Evolutionary conservation across 495 filamentous ascomycete genomes (phyloP).

Genomic region (Parathielavia hyrcaniae): DNA sequence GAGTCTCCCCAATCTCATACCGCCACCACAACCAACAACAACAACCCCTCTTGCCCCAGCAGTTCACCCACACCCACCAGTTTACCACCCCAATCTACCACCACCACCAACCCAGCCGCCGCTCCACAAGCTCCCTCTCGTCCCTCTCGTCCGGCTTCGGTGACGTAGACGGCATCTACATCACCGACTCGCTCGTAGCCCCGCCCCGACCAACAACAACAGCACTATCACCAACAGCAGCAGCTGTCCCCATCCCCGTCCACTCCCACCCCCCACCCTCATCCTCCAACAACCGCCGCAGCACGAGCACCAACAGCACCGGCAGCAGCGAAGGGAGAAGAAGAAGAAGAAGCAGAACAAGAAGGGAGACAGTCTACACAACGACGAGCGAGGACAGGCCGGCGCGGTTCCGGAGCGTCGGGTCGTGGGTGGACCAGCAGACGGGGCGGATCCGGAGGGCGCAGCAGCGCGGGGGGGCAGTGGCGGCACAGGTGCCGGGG

Average conservation of each 20-base stretch:
- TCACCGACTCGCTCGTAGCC: slow-evolving; percentile 18
- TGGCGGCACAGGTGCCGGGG: slow-evolving; percentile 23
- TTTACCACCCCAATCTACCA: slow-evolving; percentile 30
- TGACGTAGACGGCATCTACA: slow-evolving; percentile 42
- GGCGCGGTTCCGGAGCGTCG: slow-evolving; percentile 51
- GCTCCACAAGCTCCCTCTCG: slow-evolving; percentile 38
- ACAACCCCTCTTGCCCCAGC: slow-evolving; percentile 34
- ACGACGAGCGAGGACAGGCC: slow-evolving; percentile 43
- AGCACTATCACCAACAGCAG: too few relatives aligned
- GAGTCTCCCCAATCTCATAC: slow-evolving; percentile 27
- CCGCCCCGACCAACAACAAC: slow-evolving; percentile 20
- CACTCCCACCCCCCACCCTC: too few relatives aligned
- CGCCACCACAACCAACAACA: too few relatives aligned
- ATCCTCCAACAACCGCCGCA: neutral
- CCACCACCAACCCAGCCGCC: slow-evolving; percentile 32
- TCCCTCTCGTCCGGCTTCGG: slow-evolving; percentile 52
- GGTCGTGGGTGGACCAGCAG: slow-evolving; percentile 59
- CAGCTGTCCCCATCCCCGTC: too few relatives aligned
- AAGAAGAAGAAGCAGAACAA: too few relatives aligned
- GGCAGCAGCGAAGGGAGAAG: too few relatives aligned
- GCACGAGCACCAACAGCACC: neutral
- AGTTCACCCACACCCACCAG: slow-evolving; percentile 34
- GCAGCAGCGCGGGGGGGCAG: slow-evolving; percentile 25
- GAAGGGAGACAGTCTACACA: slow-evolving; percentile 44
- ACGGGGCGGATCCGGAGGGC: slow-evolving; percentile 36